Percentiles rank a stretch among this genome's conserved stretches.
Evolutionary conservation across 2,329 filamentous ascomycete species (phyloP).

Genomic region (Sarocladiaceae sp.): DNA sequence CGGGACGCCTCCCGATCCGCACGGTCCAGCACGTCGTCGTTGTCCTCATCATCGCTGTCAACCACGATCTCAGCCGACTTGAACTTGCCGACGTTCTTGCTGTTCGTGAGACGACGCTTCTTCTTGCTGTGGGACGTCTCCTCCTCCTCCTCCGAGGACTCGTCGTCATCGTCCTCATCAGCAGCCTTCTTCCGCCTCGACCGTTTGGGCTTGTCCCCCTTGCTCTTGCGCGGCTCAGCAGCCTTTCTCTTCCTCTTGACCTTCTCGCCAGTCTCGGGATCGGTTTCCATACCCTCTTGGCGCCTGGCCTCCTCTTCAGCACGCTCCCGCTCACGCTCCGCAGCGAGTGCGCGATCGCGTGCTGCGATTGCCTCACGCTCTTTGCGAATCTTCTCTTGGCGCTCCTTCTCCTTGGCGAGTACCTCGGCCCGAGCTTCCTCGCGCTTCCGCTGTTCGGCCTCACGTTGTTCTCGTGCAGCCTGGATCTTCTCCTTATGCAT

Average conservation of each 20-base stretch:
- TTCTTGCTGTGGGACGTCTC: constrained; percentile 48
- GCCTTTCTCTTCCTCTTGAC: constrained; percentile 69
- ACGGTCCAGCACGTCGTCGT: constrained; percentile 33
- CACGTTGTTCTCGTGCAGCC: constrained; percentile 70
- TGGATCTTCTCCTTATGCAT: constrained; percentile 85
- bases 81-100: constrained; percentile 56
- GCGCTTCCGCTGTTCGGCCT: constrained; percentile 70
- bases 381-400: constrained; percentile 74
- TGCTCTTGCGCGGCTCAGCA: constrained; percentile 25
- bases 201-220: constrained; percentile 37
- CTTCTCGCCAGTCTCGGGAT: constrained; percentile 75
- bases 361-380: constrained; percentile 78
- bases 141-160: constrained; percentile 37
- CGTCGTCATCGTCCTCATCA: constrained; percentile 34
- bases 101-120: constrained; percentile 48
- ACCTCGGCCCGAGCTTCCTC: constrained; percentile 69
- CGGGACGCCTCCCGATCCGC: constrained; percentile 36
- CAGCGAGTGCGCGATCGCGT: constrained; percentile 65
- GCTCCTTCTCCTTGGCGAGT: constrained; percentile 64
- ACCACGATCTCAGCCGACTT: constrained; percentile 82
- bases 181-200: constrained; percentile 55
- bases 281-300: constrained; percentile 65
- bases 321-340: constrained; percentile 66
- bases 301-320: constrained; percentile 28
- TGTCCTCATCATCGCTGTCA: constrained; percentile 61